Percentiles rank a stretch among this genome's conserved stretches.
phyloP scores from a whole-genome alignment of 257 asterid species.

The Thymus mandschuricus region DNA sequence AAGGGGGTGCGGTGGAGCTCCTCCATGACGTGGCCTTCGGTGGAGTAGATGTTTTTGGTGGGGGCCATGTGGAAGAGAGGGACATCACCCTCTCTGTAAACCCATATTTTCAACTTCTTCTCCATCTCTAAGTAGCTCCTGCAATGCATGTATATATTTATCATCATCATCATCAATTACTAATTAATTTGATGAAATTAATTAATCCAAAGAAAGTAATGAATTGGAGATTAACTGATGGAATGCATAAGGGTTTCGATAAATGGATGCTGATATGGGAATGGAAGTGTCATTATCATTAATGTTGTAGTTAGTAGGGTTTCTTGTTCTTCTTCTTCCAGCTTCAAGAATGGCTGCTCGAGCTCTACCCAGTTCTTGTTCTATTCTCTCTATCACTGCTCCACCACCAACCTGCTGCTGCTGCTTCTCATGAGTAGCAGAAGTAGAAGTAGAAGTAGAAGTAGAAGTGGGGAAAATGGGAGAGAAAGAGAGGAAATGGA shows the following conservation, averaged over 20 bases:
- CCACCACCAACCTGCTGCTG: background rate
- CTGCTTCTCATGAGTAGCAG: background rate
- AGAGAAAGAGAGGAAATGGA: conserved; percentile 34
- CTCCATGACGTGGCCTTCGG: conserved; percentile 60
- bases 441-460: too few relatives aligned
- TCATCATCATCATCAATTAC: too few relatives aligned
- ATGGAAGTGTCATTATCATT: background rate
- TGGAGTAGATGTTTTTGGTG: conserved; percentile 49
- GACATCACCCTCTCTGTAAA: conserved; percentile 63
- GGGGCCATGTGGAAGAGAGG: conserved; percentile 58
- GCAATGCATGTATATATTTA: background rate
- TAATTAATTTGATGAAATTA: too few relatives aligned
- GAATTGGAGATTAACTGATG: conserved; percentile 37
- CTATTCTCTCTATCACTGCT: conserved; percentile 19
- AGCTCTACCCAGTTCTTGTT: conserved; percentile 40
- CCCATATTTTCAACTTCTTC: conserved; percentile 58
- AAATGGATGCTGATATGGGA: conserved; percentile 38
- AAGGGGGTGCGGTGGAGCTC: conserved; percentile 35
- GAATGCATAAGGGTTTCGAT: conserved; percentile 47
- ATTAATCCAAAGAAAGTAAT: too few relatives aligned
- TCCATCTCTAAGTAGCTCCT: conserved; percentile 73
- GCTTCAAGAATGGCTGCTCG: conserved; percentile 43
- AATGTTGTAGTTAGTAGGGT: too few relatives aligned
- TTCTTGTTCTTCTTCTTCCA: background rate
- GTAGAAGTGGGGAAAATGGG: background rate